Conservation (phyloP, 768 basidiomycete genomes). For the Psilocybe subaeruginosa region DNA sequence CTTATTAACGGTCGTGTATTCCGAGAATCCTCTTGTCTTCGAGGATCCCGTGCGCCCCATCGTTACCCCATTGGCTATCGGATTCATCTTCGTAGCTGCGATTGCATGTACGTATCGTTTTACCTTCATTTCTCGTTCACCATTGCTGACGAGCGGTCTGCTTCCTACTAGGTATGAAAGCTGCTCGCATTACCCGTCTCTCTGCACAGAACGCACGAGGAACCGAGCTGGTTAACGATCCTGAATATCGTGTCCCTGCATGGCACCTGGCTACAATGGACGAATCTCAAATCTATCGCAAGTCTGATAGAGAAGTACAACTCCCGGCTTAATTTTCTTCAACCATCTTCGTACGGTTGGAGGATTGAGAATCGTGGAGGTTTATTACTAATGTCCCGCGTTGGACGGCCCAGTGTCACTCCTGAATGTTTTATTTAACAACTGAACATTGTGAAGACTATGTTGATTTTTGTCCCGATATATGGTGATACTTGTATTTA, state of each 20-base stretch:
- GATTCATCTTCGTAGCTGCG: background rate
- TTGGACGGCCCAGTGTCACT: too few relatives aligned
- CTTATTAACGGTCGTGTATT: background rate
- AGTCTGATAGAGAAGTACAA: background rate
- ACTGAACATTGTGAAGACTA: too few relatives aligned
- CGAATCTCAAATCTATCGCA: constrained; percentile 1
- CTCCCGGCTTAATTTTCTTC: background rate
- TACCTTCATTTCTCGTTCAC: too few relatives aligned
- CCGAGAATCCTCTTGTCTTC: background rate
- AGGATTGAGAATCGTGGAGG: too few relatives aligned
- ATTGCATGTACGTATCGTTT: background rate
- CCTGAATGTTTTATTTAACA: too few relatives aligned
- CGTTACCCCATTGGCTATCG: background rate
- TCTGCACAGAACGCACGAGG: constrained; percentile 3
- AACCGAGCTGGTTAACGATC: constrained; percentile 2
- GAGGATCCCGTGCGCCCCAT: background rate
- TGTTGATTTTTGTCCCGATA: too few relatives aligned
- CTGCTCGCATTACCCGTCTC: background rate
- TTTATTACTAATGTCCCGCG: too few relatives aligned
- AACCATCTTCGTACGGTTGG: too few relatives aligned
- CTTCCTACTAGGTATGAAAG: background rate
- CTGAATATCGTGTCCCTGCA: constrained; percentile 9
- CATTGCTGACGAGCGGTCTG: background rate
- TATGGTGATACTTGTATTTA: too few relatives aligned
- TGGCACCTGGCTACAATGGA: constrained; percentile 9